These are phyloP conservation scores for Aphanomyces cochlioides DNA, from an alignment of 352 stramenopile species.

Conservation along the genomic window DNA sequence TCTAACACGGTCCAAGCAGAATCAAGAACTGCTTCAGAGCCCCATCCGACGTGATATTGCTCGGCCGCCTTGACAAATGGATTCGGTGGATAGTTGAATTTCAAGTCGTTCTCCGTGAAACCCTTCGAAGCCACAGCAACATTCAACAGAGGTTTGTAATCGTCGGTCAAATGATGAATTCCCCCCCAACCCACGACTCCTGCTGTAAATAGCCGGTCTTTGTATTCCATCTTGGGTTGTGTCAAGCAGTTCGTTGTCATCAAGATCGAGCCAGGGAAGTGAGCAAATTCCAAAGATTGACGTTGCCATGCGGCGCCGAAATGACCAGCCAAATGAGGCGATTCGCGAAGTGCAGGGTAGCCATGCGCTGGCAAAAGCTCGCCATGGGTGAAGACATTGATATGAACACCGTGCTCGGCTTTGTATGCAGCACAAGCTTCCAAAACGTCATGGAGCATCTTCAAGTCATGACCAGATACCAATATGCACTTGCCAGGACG, in stretches of 20 bases:
- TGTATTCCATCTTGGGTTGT: constrained; percentile 53
- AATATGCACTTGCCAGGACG: constrained; percentile 60
- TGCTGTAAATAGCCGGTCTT: constrained; percentile 52
- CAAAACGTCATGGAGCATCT: constrained; percentile 41
- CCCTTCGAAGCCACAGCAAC: constrained; percentile 48
- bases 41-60: constrained; percentile 57
- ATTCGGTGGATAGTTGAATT: constrained; percentile 21
- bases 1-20: constrained; percentile 53
- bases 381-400: constrained; percentile 73
- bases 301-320: constrained; percentile 49
- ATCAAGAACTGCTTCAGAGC: constrained; percentile 55
- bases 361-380: constrained; percentile 69
- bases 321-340: constrained; percentile 55
- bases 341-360: constrained; percentile 59
- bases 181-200: constrained; percentile 49
- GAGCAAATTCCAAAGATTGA: constrained; percentile 52
- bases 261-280: constrained; percentile 58
- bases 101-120: constrained; percentile 38
- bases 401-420: constrained; percentile 55
- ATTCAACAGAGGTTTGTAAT: constrained; percentile 55
- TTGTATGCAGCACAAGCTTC: constrained; percentile 41
- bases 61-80: constrained; percentile 27
- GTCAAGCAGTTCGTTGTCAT: constrained; percentile 70
- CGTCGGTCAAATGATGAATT: constrained; percentile 54
- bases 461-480: constrained; percentile 63